Evolutionary conservation across 2,329 filamentous ascomycete species (phyloP).

Genomic region (Pyrenophora teres): DNA sequence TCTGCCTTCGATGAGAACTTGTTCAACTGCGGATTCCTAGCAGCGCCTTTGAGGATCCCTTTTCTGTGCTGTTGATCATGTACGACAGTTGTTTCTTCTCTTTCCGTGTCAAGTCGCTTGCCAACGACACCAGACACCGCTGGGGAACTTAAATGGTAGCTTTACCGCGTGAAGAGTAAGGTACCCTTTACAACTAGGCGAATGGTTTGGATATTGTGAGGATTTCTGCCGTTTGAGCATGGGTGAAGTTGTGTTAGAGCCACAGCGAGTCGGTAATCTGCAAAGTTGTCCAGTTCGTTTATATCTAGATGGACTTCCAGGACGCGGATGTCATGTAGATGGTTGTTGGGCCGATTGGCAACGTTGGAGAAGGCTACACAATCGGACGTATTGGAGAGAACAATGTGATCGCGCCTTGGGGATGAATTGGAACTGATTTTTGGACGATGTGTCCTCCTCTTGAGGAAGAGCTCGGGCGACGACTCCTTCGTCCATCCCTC

Average conservation of each 20-base stretch:
- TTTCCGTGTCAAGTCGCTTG: background rate
- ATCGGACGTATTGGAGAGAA: background rate
- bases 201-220: background rate
- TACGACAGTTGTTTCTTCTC: constrained; percentile 11
- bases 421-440: no score
- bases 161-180: background rate
- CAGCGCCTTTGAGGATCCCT: constrained; percentile 18
- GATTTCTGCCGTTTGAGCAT: background rate
- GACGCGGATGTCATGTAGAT: background rate
- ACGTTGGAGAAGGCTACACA: background rate
- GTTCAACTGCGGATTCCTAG: constrained; percentile 21
- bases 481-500: no score
- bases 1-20: constrained; percentile 5
- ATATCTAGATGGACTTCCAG: background rate
- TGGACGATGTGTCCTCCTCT: no score
- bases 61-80: constrained; percentile 16
- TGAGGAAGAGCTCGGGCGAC: no score
- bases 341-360: no score
- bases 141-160: background rate
- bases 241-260: background rate
- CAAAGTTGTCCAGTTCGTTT: background rate
- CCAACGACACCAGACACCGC: background rate
- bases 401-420: background rate
- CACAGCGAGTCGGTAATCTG: background rate
- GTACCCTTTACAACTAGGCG: background rate